Conservation (phyloP, 371 early-diverging fungal species). For the Apophysomyces variabilis region DNA sequence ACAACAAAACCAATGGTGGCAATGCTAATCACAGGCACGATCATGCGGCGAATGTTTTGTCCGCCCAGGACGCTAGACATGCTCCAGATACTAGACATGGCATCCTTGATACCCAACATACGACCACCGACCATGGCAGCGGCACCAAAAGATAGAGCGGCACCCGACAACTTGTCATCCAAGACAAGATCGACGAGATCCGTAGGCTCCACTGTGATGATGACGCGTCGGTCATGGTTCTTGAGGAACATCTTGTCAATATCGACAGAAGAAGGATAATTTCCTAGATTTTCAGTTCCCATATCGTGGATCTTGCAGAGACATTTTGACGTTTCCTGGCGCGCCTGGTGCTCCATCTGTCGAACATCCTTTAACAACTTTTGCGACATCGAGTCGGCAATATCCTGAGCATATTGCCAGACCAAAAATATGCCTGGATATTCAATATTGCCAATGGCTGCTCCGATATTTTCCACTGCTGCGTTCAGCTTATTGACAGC, state of each 20-base stretch:
- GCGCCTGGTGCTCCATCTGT: constrained; percentile 71
- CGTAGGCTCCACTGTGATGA: constrained; percentile 64
- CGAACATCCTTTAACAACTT: constrained; percentile 64
- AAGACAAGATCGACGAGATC: constrained; percentile 71
- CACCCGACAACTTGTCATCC: constrained; percentile 59
- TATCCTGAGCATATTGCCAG: constrained; percentile 86
- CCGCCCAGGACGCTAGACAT: constrained; percentile 39
- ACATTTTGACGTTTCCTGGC: constrained; percentile 62
- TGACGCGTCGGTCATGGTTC: constrained; percentile 47
- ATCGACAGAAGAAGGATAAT: constrained; percentile 43
- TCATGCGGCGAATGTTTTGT: constrained; percentile 47
- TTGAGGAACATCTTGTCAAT: constrained; percentile 54
- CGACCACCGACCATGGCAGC: constrained; percentile 54
- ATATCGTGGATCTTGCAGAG: constrained; percentile 66
- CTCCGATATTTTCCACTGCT: constrained; percentile 68
- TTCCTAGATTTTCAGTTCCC: constrained; percentile 60
- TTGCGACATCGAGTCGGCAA: constrained; percentile 72
- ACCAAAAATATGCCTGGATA: constrained; percentile 82
- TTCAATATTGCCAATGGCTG: constrained; percentile 67
- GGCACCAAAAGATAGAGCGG: constrained; percentile 46
- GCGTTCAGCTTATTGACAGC: constrained; percentile 56
- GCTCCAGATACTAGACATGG: constrained; percentile 48
- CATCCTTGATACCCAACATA: constrained; percentile 50
- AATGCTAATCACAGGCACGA: constrained; percentile 48
- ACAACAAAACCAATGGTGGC: constrained; percentile 76